Evolutionary conservation across 768 basidiomycete genomes (phyloP).

Genomic region (Amanita subjunquillea): DNA sequence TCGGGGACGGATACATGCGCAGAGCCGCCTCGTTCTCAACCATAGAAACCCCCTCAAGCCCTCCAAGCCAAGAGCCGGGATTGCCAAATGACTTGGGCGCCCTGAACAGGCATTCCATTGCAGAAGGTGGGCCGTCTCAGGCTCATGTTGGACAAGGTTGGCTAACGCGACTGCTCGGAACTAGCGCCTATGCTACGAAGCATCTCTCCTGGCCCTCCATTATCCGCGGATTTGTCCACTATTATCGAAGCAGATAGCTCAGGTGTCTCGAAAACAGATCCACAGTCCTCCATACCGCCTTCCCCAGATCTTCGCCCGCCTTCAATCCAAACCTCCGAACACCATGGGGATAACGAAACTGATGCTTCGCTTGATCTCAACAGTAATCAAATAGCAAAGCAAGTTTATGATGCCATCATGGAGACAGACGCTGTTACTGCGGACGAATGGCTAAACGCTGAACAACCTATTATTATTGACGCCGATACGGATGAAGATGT

Average conservation of each 20-base stretch:
- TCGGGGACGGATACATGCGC: slow-evolving; percentile 14
- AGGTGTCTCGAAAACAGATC: slow-evolving; percentile 43
- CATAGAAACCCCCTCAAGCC: slow-evolving; percentile 12
- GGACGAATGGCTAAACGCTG: slow-evolving; percentile 32
- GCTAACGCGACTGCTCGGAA: background rate
- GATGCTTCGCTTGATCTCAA: slow-evolving; percentile 24
- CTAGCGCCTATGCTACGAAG: slow-evolving; percentile 22
- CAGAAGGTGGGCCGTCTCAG: background rate
- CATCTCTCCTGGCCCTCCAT: slow-evolving; percentile 33
- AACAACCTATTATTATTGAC: slow-evolving; percentile 39
- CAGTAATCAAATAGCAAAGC: slow-evolving; percentile 23
- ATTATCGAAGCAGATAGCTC: slow-evolving; percentile 74
- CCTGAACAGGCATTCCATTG: background rate
- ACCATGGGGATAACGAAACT: background rate
- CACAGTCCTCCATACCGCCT: slow-evolving; percentile 13
- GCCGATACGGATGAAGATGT: slow-evolving; percentile 27
- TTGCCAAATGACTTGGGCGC: background rate
- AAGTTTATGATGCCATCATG: slow-evolving; percentile 43
- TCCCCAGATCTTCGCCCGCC: slow-evolving; percentile 2
- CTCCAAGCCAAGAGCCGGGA: background rate
- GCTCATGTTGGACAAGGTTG: background rate
- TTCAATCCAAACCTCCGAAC: slow-evolving; percentile 4
- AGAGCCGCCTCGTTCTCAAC: slow-evolving; percentile 28
- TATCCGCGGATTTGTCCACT: slow-evolving; percentile 46
- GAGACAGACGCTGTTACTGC: slow-evolving; percentile 22